Evolutionary conservation across 225 moss, liverwort and hornwort genomes (phyloP).

Genomic region (Sphagnum tenellum): DNA sequence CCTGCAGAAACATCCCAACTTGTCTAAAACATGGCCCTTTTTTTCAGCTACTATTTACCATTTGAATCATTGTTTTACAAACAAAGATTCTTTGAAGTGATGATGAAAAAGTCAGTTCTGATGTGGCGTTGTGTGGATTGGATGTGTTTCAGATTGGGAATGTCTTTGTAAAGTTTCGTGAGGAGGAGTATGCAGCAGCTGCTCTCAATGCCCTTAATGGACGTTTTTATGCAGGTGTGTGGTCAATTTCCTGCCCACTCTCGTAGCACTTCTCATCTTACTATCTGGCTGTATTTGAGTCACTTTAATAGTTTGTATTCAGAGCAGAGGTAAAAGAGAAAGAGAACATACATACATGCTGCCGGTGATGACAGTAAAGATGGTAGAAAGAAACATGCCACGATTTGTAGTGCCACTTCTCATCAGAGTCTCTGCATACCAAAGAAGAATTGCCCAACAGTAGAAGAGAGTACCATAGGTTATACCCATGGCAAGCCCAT

Average conservation of each 20-base stretch:
- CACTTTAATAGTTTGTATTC: no score
- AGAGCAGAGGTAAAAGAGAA: no score
- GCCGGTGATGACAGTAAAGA: slow-evolving; percentile 31
- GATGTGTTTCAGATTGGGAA: slow-evolving; percentile 64
- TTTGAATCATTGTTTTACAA: no score
- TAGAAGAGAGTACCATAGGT: slow-evolving; percentile 23
- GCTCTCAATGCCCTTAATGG: slow-evolving; percentile 90
- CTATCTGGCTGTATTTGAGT: no score
- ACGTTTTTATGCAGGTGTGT: slow-evolving; percentile 87
- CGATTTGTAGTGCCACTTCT: slow-evolving; percentile 13
- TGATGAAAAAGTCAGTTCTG: not conserved
- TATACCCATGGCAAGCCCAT: slow-evolving; percentile 29
- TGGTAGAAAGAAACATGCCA: slow-evolving; percentile 13
- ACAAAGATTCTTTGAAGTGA: no score
- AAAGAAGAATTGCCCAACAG: slow-evolving; percentile 31
- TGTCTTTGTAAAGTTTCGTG: slow-evolving; percentile 95
- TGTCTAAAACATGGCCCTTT: not conserved
- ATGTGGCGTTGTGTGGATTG: not conserved
- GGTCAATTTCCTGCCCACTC: not conserved
- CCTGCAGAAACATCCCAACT: not conserved
- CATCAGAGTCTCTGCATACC: slow-evolving; percentile 32
- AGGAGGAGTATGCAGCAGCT: slow-evolving; percentile 96
- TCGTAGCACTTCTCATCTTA: no score
- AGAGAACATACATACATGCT: slow-evolving; percentile 21
- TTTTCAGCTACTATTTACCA: not conserved